Evolutionary conservation across 805 yeast genomes (phyloP), one percentile per base, ranked within the genome.

Genomic region (Ogataea populi-albae): DNA sequence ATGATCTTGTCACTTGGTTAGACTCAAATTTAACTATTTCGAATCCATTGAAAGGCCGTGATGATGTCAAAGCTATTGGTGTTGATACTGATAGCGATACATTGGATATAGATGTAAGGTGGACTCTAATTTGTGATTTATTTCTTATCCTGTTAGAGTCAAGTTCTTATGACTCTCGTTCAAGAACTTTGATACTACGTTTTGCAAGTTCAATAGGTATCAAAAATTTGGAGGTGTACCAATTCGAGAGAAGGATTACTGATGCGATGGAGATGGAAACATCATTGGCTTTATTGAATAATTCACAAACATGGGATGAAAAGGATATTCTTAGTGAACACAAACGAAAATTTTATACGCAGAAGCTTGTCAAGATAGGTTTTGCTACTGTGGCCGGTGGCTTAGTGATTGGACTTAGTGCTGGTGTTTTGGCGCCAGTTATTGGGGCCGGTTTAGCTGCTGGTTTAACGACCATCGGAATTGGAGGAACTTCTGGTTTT

Each of bases 361-460:
- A 72, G 53, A 81, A 89, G 53, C 65, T 86, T 57, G 81, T 87
- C 34, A 88, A 86, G 52, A 85, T 93, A 43, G 99, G 98, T 1
- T 64, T 93, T 32, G 99, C 99, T 0, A 93, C 98, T 6, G 71
- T 89, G 11, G 98, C 98, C 19, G 99, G 99, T 2, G 89, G 96
- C 1, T 66, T 93, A 16, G 95, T 93, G 2, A 75, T 93, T 40
- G 99, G 99, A 2, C 66, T 93, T 14, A 86, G 96, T 41, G 98
- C 96, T 6, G 99, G 99, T 5, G 62, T 93, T 28, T 65, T 93
- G 29, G 98, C 98, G 0, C 99, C 99, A 0, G 95, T 94, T 3
- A 94, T 93, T 52, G 98, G 98, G 33, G 98, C 98, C 2, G 99
- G 99, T 52, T 55, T 93, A 19, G 98, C 98, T 2, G 98, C 98